Evolutionary conservation across 1,284 basidiomycete species (phyloP), one percentile per base, ranked within the genome.

Genomic region (Leccinum variabile): DNA sequence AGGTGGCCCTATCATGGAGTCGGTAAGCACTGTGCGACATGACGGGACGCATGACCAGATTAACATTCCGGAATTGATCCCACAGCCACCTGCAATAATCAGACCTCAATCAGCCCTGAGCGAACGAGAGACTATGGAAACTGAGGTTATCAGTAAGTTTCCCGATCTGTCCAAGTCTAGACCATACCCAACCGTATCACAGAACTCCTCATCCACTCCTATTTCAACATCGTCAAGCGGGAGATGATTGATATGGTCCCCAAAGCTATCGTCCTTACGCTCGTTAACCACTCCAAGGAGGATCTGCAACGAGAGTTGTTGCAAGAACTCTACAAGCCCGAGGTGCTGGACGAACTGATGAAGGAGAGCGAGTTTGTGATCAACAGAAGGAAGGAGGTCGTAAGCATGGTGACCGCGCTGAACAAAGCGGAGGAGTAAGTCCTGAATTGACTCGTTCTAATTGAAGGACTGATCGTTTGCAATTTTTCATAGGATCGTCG

Each of bases 201-300:
- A 95, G 93, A 95, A 76, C 82, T 95, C 53, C 86, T 97, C 70
- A 96, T 97, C 68, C 85, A 90, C 74, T 96, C 93, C 5, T 97
- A 98, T 80, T 97, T 92, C 83, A 95, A 96, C 78, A 94, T 98
- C 67, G 94, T 98, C 66, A 98, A 99, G 84, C 91, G 96, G 60
- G 96, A 98, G 77, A 95, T 99, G 90, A 98, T 98, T 74, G 97
- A 99, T 78, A 98, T 98, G 95, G 93, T 99, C 9, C 97, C 97
- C 18, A 95, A 96, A 78, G 96, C 97, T 41, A 97, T 99, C 75
- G 91, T 95, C 60, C 82, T 96, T 71, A 98, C 94, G 28, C 86
- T 99, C 33, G 96, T 99, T 58, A 91, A 89, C 72, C 88, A 89
- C 76, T 89, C 95, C 66, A 98, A 98, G 80, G 95, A 98, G 78